These are phyloP conservation scores for Actinomortierella wolfii DNA, from an alignment of 371 early-diverging fungal genomes.

Conservation along the genomic window DNA sequence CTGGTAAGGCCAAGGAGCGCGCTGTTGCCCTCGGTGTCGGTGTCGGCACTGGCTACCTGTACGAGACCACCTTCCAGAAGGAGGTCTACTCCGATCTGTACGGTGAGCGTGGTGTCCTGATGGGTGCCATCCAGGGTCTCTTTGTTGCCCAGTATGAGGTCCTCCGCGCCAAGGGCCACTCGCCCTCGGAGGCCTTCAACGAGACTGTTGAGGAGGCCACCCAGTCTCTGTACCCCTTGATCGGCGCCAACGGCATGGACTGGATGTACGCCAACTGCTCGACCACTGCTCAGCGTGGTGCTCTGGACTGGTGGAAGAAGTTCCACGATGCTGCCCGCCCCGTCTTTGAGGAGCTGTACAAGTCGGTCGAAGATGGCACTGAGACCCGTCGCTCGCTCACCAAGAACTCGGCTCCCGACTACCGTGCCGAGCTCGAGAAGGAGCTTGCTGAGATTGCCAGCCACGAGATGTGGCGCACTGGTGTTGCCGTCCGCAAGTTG, in stretches of 20 bases:
- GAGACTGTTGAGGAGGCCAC: constrained; percentile 99
- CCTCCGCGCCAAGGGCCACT: constrained; percentile 92
- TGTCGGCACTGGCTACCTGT: constrained; percentile 96
- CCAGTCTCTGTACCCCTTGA: constrained; percentile 95
- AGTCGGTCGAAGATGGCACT: constrained; percentile 84
- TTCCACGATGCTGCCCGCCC: constrained; percentile 95
- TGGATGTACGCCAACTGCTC: constrained; percentile 97
- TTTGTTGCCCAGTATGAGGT: constrained; percentile 98
- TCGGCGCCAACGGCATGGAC: constrained; percentile 97
- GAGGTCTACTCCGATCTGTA: constrained; percentile 97
- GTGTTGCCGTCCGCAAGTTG: constrained; percentile 88
- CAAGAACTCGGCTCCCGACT: constrained; percentile 89
- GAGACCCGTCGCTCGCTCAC: constrained; percentile 90
- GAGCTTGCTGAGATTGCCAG: constrained; percentile 87
- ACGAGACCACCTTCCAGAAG: constrained; percentile 96
- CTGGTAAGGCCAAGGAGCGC: constrained; percentile 92
- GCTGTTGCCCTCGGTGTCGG: constrained; percentile 94
- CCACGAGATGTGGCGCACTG: constrained; percentile 85
- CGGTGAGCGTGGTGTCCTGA: constrained; percentile 97
- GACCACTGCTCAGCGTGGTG: constrained; percentile 95
- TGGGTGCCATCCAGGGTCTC: constrained; percentile 98
- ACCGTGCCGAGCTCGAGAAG: constrained; percentile 89
- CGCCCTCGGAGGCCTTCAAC: constrained; percentile 98
- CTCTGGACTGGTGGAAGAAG: constrained; percentile 95
- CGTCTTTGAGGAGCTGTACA: constrained; percentile 91